Conservation (phyloP, 2,329 filamentous ascomycete genomes). For the Aspergillus versicolor region DNA sequence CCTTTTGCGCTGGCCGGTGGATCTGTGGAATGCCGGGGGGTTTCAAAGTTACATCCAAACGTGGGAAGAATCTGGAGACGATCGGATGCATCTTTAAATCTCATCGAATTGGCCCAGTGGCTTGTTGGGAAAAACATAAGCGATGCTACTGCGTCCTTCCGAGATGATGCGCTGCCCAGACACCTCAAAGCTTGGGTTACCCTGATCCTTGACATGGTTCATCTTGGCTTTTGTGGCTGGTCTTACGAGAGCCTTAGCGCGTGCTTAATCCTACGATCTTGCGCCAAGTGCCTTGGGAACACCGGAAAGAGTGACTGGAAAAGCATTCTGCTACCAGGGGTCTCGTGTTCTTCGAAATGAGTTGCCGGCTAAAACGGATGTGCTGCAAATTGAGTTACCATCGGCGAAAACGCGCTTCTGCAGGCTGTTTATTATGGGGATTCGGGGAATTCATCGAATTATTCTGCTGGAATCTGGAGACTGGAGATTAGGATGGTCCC, state of each 20-base stretch:
- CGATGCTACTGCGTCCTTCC: background rate
- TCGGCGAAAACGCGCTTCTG: background rate
- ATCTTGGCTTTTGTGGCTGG: constrained; percentile 12
- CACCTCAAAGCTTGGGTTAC: too few species aligned
- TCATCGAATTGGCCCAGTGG: too few species aligned
- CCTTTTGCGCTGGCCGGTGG: background rate
- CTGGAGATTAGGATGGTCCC: constrained; percentile 5
- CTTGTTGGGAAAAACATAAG: background rate
- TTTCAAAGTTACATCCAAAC: constrained; percentile 4
- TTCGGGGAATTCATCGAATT: background rate
- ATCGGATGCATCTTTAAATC: background rate
- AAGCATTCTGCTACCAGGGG: background rate
- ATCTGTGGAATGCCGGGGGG: constrained; percentile 4
- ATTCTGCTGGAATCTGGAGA: background rate
- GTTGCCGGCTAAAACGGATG: background rate
- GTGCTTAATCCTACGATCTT: constrained; percentile 9
- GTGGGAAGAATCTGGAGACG: background rate
- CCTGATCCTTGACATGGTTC: background rate
- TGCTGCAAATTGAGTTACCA: background rate
- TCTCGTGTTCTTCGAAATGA: too few species aligned
- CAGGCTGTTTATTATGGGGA: background rate
- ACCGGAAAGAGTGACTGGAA: background rate
- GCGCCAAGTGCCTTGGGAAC: background rate
- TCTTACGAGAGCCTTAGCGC: constrained; percentile 3
- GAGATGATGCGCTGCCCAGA: too few species aligned